Base-by-base conservation (phyloP, 163 green algal genomes). In the Picocystis sp. region DNA sequence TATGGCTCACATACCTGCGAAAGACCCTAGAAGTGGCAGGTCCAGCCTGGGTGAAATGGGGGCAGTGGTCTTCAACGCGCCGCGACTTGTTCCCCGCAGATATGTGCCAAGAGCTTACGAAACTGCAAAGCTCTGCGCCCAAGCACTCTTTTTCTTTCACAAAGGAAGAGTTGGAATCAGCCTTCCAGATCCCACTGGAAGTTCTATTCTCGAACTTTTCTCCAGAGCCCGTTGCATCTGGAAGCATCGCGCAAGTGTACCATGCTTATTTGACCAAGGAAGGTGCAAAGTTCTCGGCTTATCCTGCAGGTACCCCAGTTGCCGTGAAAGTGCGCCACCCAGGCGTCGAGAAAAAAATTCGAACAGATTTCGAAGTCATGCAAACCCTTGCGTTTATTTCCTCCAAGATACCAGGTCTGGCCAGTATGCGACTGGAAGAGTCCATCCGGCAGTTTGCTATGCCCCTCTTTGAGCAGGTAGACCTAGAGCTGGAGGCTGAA, bases 351-450 rank as follows among this genome's bases (percentile, higher is more conserved):
- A 49, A 50, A 0, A 19, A 83, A 3, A 89, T 95, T 73, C 63
- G 79, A 41, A 62, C 71, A 0, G 86, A 95, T 70, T 94, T 95
- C 61, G 60, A 71, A 21, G 72, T 95, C 2, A 93, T 95, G 84
- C 63, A 78, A 63, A 69, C 75, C 13, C 64, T 73, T 1, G 84
- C 80, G 0, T 49, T 35, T 2, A 19, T 77, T 24, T 57, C 53
- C 13, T 62, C 49, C 9, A 11, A 23, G 11, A 53, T 93, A 46
- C 75, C 78, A 6, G 55, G 47, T 42, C 15, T 23, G 29, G 22
- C 25, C 51, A 35, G 33, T 1, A 50, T 25, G 44, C 44, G 44
- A 33, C 8, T 50, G 22, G 24, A 23, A 23, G 51, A 57, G 51
- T 23, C 22, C 47, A 35, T 54, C 17, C 34, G 47, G 47, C 47